phyloP scores from a whole-genome alignment of 2,329 filamentous ascomycete genomes.

The Zymoseptoria tritici region DNA sequence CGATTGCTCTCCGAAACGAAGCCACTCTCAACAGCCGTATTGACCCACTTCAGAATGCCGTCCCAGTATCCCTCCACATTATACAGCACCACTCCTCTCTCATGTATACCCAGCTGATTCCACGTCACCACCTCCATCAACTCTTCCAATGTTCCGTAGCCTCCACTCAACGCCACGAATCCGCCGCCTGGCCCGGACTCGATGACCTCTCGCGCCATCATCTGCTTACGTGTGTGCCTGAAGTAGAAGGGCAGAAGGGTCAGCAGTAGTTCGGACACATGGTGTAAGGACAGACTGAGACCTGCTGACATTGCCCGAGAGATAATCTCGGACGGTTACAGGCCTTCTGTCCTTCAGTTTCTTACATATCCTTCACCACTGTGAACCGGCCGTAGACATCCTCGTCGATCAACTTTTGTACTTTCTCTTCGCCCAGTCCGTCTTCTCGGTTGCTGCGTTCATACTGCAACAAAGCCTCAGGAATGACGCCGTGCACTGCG shows the following conservation, averaged over 20 bases:
- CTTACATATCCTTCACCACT: too few relatives aligned
- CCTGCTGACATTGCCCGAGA: too few relatives aligned
- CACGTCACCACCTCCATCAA: conserved; percentile 85
- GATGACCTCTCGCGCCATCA: conserved; percentile 87
- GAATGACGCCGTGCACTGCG: conserved; percentile 89
- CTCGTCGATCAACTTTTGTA: conserved; percentile 50
- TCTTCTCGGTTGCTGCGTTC: conserved; percentile 51
- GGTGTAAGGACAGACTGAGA: too few relatives aligned
- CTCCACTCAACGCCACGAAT: conserved; percentile 81
- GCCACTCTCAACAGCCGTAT: conserved; percentile 63
- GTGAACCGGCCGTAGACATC: conserved; percentile 72
- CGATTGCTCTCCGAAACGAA: conserved; percentile 68
- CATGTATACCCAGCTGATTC: conserved; percentile 92
- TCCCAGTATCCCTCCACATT: conserved; percentile 93
- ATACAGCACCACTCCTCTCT: conserved; percentile 66
- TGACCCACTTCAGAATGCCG: conserved; percentile 74
- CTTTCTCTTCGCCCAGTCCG: conserved; percentile 34
- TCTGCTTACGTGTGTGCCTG: conserved; percentile 91
- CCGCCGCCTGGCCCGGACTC: conserved; percentile 73
- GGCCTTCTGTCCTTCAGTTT: too few relatives aligned
- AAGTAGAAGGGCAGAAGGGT: too few relatives aligned
- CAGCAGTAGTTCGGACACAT: too few relatives aligned
- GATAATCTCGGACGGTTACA: too few relatives aligned
- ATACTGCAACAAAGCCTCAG: conserved; percentile 70
- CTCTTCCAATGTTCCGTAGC: conserved; percentile 94